Base-by-base conservation (phyloP, 1,284 basidiomycete species). In the Microbotryum violaceum region DNA sequence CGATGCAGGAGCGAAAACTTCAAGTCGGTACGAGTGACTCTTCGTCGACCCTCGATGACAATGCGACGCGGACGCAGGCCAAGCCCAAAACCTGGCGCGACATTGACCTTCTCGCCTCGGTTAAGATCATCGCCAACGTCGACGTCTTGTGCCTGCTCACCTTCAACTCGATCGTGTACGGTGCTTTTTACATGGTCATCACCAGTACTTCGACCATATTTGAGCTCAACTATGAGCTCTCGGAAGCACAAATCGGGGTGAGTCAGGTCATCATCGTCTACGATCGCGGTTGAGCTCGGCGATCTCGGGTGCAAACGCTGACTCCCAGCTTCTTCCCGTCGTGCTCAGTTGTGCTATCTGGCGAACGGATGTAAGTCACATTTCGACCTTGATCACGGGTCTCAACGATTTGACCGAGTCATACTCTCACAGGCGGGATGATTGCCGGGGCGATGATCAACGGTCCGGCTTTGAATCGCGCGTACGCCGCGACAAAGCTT, bases 321-420 rank as follows among this genome's bases (percentile, higher is more conserved):
- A 48, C 12, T 29, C 27, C 25, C 8, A 18, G 53, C 60, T 37
- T 25, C 31, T 61, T 18, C 27, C 31, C 47, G 45, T 85, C 44
- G 87, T 87, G 0, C 12, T 42, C 12, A 42, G 37, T 73, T 89
- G 9, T 88, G 85, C 72, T 89, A 83, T 75, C 76, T 89, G 50
- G 78, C 82, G 1, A 79, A 85, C 59, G 87, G 86, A 49, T 23
- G 48, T 23, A 23, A 49, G 27, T 14, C 23, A n/a, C 18, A 9
- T n/a, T 21, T 1, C 20, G 12, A 12, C 14, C 48, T 16, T 49
- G 12, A 49, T 18, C 37, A 42, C 6, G 16, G 5, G 14, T 16
- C 12, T 27, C 0, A 49, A 18, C 20, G 20, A 2, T 3, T 49
- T 16, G 3, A n/a, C 3, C 23, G 16, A 29, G 14, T n/a, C 20